phyloP scores from a whole-genome alignment of 306 rosid species.

The Abrus pulchellus region DNA sequence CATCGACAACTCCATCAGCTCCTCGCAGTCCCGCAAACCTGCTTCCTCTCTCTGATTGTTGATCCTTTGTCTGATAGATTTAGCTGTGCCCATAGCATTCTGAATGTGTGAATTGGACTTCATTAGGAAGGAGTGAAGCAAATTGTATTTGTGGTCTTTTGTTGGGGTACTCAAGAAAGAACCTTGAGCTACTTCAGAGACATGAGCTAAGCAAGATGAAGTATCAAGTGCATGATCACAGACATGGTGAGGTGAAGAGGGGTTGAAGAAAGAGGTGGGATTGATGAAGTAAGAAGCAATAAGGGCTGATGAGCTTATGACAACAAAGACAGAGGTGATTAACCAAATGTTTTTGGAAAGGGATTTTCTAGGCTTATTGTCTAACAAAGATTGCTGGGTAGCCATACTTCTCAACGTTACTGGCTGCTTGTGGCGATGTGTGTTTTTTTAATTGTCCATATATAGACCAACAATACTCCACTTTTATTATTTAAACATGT shows the following conservation, averaged over 20 bases:
- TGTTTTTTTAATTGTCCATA: slow-evolving; percentile 13
- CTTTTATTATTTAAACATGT: no score
- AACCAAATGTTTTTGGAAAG: slow-evolving; percentile 44
- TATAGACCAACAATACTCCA: slow-evolving; percentile 33
- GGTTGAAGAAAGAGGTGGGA: slow-evolving; percentile 36
- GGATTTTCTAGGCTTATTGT: slow-evolving; percentile 41
- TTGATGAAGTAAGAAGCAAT: slow-evolving; percentile 44
- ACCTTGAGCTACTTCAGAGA: slow-evolving; percentile 45
- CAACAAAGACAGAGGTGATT: slow-evolving; percentile 53
- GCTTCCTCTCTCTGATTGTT: slow-evolving; percentile 55
- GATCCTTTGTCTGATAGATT: slow-evolving; percentile 35
- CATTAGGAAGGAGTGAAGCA: slow-evolving; percentile 53
- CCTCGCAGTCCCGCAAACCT: slow-evolving; percentile 59
- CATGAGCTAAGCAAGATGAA: slow-evolving; percentile 58
- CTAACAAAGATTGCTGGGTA: slow-evolving; percentile 57
- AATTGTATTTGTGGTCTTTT: neutral
- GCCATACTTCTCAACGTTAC: slow-evolving; percentile 50
- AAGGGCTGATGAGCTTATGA: slow-evolving; percentile 56
- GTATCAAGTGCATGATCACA: slow-evolving; percentile 58
- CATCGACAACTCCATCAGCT: slow-evolving; percentile 62
- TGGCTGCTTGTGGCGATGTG: neutral
- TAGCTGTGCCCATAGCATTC: slow-evolving; percentile 41
- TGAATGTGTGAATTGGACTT: slow-evolving; percentile 54
- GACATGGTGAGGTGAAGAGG: slow-evolving; percentile 6
- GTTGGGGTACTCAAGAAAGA: neutral